A percentile compares a stretch with the other conserved stretches of the same genome.
These are phyloP conservation scores for Paramyrothecium sp. DNA, from an alignment of 2,329 filamentous ascomycete genomes.

Conservation along the genomic window DNA sequence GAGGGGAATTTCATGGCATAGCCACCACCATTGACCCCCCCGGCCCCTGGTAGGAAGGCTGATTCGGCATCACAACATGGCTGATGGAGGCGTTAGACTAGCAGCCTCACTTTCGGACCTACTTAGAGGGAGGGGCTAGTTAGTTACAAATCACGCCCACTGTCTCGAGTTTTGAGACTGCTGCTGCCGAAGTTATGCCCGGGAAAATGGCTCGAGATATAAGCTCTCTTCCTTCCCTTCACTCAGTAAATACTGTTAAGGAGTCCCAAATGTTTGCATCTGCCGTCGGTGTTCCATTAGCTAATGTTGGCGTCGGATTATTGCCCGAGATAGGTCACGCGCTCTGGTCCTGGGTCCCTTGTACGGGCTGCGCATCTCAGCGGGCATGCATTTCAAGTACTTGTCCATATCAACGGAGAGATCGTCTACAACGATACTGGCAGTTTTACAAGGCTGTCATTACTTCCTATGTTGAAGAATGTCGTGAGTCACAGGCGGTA, in stretches of 20 bases:
- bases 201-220: no score
- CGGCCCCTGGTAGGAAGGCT: not conserved
- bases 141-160: not conserved
- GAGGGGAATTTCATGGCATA: not conserved
- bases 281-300: not conserved
- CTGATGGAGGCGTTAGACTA: not conserved
- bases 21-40: not conserved
- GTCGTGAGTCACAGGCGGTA: not conserved
- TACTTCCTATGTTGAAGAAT: constrained; percentile 1
- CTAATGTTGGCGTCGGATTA: not conserved
- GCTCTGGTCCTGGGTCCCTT: constrained; percentile 1
- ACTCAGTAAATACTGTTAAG: not conserved
- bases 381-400: not conserved
- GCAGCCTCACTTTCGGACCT: not conserved
- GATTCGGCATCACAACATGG: not conserved
- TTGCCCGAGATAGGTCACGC: not conserved
- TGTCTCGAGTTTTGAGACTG: not conserved
- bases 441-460: constrained; percentile 3
- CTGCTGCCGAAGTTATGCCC: no score
- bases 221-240: not conserved
- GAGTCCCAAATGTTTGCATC: not conserved
- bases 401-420: not conserved
- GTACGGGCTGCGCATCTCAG: not conserved
- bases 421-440: constrained; percentile 3
- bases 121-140: not conserved